Evolutionary conservation across 192 early-diverging fungal species (phyloP).

Genomic region (Kappamyces sp.): DNA sequence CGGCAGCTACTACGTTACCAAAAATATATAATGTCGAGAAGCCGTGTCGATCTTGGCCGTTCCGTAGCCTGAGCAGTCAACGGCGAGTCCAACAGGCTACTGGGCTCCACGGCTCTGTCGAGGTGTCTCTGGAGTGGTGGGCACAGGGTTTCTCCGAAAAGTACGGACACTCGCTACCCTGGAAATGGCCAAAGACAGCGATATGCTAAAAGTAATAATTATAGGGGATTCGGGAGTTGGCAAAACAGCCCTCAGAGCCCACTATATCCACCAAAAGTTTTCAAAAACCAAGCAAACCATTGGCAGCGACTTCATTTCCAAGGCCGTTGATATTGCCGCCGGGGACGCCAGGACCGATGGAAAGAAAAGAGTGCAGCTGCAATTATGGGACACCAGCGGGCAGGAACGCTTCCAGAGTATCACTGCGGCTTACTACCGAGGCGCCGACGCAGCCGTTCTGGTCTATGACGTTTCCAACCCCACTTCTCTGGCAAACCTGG

Average conservation of each 20-base stretch:
- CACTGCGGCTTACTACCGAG: constrained; percentile 41
- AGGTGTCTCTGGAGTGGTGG: no score
- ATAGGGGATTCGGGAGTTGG: constrained; percentile 40
- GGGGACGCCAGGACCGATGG: constrained; percentile 3
- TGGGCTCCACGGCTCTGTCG: no score
- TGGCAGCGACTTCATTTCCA: constrained; percentile 38
- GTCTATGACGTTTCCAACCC: constrained; percentile 44
- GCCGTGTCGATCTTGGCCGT: no score
- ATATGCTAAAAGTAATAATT: constrained; percentile 28
- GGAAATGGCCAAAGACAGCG: no score
- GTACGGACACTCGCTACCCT: no score
- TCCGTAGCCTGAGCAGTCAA: no score
- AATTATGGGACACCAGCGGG: constrained; percentile 43
- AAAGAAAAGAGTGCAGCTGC: constrained; percentile 20
- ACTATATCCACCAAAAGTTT: constrained; percentile 37
- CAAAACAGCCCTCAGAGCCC: constrained; percentile 37
- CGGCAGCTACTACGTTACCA: constrained; percentile 39
- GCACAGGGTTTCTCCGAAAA: no score
- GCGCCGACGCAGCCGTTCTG: constrained; percentile 43
- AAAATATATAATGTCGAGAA: not conserved
- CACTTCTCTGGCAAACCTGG: constrained; percentile 21
- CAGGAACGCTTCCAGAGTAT: constrained; percentile 43
- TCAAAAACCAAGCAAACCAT: constrained; percentile 23
- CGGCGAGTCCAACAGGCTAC: no score
- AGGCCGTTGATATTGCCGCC: constrained; percentile 21